phyloP scores from a whole-genome alignment of 106 monocot species.

The Narthecium ossifragum region DNA sequence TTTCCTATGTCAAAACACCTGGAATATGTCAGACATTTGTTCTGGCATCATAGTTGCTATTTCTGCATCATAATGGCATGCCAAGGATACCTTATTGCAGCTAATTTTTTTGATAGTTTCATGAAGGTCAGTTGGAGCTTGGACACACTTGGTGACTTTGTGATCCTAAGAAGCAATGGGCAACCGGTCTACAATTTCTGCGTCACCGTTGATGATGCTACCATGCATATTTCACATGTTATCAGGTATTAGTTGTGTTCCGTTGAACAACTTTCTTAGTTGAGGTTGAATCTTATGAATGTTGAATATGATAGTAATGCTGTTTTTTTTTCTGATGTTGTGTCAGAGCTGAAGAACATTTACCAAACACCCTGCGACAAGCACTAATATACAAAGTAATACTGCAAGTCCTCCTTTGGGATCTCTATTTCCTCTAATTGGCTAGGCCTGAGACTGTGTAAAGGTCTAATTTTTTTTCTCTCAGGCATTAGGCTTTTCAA shows the following conservation, averaged over 20 bases:
- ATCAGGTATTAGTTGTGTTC: constrained; percentile 50
- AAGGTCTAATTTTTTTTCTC: constrained; percentile 1
- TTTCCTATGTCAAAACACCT: too few relatives aligned
- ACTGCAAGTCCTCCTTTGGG: not conserved
- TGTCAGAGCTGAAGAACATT: constrained; percentile 94
- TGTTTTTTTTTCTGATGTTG: not conserved
- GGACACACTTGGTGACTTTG: constrained; percentile 96
- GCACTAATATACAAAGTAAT: constrained; percentile 93
- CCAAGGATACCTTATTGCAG: not conserved
- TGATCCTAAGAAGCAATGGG: constrained; percentile 95
- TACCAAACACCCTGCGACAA: constrained; percentile 92
- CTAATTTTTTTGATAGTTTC: constrained; percentile 49
- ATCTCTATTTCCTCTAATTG: not conserved
- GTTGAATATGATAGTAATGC: not conserved
- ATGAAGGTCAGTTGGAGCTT: constrained; percentile 97
- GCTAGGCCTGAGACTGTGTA: not conserved
- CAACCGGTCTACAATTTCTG: constrained; percentile 99
- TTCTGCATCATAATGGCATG: not conserved
- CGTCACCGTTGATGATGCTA: constrained; percentile 99
- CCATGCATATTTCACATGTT: constrained; percentile 94
- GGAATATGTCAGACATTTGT: too few relatives aligned
- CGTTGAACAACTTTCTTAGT: not conserved
- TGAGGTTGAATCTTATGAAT: not conserved
- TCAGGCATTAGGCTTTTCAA: constrained; percentile 84
- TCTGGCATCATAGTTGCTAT: too few relatives aligned